A percentile compares a stretch with the other conserved stretches of the same genome.
These are phyloP conservation scores for Psidium friedrichsthalianum DNA, from an alignment of 345 rosid genomes.

Conservation along the genomic window DNA sequence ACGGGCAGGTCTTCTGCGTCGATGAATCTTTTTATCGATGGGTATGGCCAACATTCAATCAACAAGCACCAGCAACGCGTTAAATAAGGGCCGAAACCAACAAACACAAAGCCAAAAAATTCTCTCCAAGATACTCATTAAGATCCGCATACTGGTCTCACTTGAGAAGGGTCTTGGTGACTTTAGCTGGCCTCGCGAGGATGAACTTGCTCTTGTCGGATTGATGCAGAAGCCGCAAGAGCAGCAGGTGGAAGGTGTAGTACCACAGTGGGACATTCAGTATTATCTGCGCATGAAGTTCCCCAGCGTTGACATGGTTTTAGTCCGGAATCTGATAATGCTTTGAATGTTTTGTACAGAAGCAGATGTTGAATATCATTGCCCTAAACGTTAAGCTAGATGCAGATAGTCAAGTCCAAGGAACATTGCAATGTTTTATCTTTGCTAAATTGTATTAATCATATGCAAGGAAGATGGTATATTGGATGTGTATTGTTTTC, in stretches of 20 bases:
- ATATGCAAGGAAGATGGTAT: background rate
- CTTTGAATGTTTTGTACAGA: background rate
- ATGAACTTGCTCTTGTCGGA: slow-evolving; percentile 17
- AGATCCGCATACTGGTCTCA: slow-evolving; percentile 9
- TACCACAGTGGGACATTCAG: slow-evolving; percentile 54
- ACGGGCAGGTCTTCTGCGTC: slow-evolving; percentile 37
- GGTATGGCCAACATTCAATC: background rate
- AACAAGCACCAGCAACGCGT: background rate
- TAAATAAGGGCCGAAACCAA: background rate
- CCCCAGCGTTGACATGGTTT: background rate
- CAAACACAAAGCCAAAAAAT: background rate
- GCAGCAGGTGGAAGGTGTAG: slow-evolving; percentile 27
- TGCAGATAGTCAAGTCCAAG: background rate
- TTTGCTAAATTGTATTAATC: background rate
- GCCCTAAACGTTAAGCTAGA: background rate
- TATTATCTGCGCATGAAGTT: slow-evolving; percentile 24
- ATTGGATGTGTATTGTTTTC: background rate
- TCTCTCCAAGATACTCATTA: background rate
- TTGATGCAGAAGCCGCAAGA: slow-evolving; percentile 12
- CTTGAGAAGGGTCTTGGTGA: slow-evolving; percentile 45
- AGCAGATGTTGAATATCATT: background rate
- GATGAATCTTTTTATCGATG: slow-evolving; percentile 19
- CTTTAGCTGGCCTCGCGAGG: slow-evolving; percentile 36
- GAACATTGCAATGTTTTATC: background rate
- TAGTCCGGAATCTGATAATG: background rate